Evolutionary conservation across 2,329 filamentous ascomycete species (phyloP).

Genomic region (Fonsecaea multimorphosa): DNA sequence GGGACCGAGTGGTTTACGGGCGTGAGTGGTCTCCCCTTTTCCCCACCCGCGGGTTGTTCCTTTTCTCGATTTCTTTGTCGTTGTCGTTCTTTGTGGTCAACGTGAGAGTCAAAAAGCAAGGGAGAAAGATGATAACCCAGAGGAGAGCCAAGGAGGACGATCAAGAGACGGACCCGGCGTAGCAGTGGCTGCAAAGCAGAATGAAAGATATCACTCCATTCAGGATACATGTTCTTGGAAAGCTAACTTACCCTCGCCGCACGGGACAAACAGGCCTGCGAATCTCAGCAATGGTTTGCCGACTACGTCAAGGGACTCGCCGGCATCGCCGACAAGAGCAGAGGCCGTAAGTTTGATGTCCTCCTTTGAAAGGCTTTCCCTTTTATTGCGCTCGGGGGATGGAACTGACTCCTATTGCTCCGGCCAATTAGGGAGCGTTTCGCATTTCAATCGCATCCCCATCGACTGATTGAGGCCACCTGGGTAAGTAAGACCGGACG

Average conservation of each 20-base stretch:
- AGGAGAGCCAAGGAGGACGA: too few species aligned
- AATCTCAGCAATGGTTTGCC: constrained; percentile 27
- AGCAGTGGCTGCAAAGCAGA: too few species aligned
- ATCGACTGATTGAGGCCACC: constrained; percentile 26
- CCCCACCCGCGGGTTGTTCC: neutral
- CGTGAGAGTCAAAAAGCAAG: too few species aligned
- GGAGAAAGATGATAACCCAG: too few species aligned
- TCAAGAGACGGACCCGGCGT: too few species aligned
- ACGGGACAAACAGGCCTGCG: constrained; percentile 18
- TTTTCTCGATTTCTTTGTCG: neutral
- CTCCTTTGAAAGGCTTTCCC: too few species aligned
- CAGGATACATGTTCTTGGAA: too few species aligned
- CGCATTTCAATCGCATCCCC: constrained; percentile 30
- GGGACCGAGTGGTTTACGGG: constrained; percentile 25
- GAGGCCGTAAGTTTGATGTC: constrained; percentile 19
- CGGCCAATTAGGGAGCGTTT: constrained; percentile 6
- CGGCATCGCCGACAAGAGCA: constrained; percentile 23
- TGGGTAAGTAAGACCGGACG: neutral
- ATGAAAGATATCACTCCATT: too few species aligned
- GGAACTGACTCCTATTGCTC: too few species aligned
- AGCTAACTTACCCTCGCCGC: too few species aligned
- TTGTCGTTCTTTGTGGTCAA: too few species aligned
- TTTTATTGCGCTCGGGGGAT: too few species aligned
- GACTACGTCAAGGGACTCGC: constrained; percentile 25
- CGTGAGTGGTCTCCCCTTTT: constrained; percentile 8